A percentile compares a stretch with the other conserved stretches of the same genome.
Conservation (phyloP, 208 protist genomes). For the Herpetomonas tarakana region DNA sequence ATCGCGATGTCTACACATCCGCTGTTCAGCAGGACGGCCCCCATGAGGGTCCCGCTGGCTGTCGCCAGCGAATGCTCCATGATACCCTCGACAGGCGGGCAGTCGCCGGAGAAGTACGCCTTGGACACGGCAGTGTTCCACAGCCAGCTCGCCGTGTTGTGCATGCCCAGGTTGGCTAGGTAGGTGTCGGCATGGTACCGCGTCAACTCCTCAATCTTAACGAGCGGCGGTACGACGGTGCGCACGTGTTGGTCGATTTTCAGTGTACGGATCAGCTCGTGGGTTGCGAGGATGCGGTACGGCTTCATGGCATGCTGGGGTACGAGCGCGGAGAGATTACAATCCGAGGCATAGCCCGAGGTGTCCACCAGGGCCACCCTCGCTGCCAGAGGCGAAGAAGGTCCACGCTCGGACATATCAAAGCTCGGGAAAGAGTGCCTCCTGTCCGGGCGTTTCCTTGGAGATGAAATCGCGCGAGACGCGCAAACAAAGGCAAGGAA, state of each 20-base stretch:
- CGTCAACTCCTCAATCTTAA: slow-evolving; percentile 58
- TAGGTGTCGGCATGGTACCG: slow-evolving; percentile 75
- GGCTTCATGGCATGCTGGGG: slow-evolving; percentile 92
- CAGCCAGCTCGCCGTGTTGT: slow-evolving; percentile 76
- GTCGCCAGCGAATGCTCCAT: slow-evolving; percentile 85
- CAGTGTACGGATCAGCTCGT: slow-evolving; percentile 71
- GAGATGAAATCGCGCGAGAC: too few relatives aligned
- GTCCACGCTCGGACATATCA: too few relatives aligned
- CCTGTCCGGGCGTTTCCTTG: too few relatives aligned
- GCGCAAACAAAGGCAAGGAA: too few relatives aligned
- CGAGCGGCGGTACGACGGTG: slow-evolving; percentile 73
- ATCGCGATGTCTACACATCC: slow-evolving; percentile 90
- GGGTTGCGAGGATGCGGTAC: slow-evolving; percentile 78
- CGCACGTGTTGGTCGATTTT: slow-evolving; percentile 58
- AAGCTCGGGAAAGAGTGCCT: too few relatives aligned
- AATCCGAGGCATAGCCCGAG: slow-evolving; percentile 80
- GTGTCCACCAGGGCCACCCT: slow-evolving; percentile 76
- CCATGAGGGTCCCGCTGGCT: slow-evolving; percentile 83
- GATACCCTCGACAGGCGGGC: slow-evolving; percentile 84
- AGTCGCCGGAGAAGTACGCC: slow-evolving; percentile 84
- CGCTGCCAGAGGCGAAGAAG: too few relatives aligned
- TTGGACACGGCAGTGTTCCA: slow-evolving; percentile 84
- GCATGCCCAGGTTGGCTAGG: slow-evolving; percentile 79
- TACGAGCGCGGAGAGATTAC: slow-evolving; percentile 78
- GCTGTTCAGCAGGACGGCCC: slow-evolving; percentile 81